These are phyloP conservation scores for Urtica urens DNA, from an alignment of 306 rosid species.

Conservation along the genomic window DNA sequence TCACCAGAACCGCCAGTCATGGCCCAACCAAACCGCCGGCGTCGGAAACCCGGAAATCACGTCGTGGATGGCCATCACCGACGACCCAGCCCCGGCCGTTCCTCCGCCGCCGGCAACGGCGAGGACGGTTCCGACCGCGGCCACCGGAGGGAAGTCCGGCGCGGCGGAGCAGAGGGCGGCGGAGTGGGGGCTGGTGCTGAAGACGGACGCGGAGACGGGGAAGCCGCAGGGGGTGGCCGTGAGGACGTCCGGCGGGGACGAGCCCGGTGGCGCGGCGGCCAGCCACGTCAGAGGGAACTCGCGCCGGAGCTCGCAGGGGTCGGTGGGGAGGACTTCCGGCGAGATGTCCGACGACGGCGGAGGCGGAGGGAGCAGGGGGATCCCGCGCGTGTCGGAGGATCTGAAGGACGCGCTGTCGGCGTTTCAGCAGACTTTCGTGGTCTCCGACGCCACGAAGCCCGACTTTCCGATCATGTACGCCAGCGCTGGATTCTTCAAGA, in stretches of 20 bases:
- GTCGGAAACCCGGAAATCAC: conserved; percentile 15
- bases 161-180: conserved; percentile 72
- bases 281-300: conserved; percentile 15
- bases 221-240: conserved; percentile 64
- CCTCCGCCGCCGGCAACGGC: conserved; percentile 13
- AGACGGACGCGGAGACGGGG: conserved; percentile 71
- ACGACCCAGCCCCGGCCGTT: conserved; percentile 13
- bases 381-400: conserved; percentile 69
- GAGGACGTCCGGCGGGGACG: conserved; percentile 63
- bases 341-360: conserved; percentile 45
- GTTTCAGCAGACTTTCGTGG: conserved; percentile 92
- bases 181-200: conserved; percentile 86
- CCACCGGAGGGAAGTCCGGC: conserved; percentile 22
- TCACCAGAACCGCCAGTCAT: conserved; percentile 30
- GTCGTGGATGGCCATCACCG: conserved; percentile 89
- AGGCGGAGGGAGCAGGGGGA: conserved; percentile 33
- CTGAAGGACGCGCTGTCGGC: conserved; percentile 66
- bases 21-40: conserved; percentile 26
- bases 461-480: conserved; percentile 92
- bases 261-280: conserved; percentile 15
- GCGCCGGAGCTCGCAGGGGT: conserved; percentile 49
- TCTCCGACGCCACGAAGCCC: conserved; percentile 82
- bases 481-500: conserved; percentile 83
- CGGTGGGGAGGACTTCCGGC: conserved; percentile 33
- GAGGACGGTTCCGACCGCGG: conserved; percentile 23